Conservation (phyloP, 805 yeast species). For the Teunomyces kruisii region DNA sequence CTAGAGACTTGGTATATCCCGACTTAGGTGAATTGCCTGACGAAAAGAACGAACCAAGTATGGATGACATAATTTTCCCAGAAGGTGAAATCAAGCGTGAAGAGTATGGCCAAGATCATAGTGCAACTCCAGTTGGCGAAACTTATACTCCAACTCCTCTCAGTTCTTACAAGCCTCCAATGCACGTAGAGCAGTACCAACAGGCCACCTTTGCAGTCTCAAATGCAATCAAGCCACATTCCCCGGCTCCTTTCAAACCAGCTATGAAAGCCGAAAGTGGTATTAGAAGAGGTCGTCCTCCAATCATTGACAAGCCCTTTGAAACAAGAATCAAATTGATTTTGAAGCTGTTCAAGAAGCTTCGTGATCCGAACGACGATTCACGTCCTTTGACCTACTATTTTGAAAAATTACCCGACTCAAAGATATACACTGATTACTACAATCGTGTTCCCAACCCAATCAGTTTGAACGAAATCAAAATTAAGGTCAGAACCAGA, state of each 20-base stretch:
- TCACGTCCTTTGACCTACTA: conserved; percentile 53
- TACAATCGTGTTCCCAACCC: conserved; percentile 57
- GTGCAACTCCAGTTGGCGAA: conserved; percentile 5
- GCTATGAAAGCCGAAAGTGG: conserved; percentile 37
- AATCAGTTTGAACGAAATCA: conserved; percentile 67
- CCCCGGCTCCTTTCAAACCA: conserved; percentile 7
- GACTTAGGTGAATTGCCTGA: conserved; percentile 71
- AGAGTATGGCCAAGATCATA: not conserved
- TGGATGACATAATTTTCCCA: conserved; percentile 11
- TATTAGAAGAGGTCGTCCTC: conserved; percentile 84
- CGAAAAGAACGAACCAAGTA: conserved; percentile 20
- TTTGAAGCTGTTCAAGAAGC: conserved; percentile 75
- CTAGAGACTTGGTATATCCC: conserved; percentile 49
- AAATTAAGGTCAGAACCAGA: conserved; percentile 81
- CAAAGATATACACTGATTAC: conserved; percentile 52
- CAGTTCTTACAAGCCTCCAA: conserved; percentile 3
- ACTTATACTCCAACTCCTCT: conserved; percentile 5
- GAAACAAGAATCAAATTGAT: conserved; percentile 90
- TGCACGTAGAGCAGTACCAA: conserved; percentile 1
- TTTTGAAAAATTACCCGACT: conserved; percentile 83
- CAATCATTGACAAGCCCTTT: conserved; percentile 85
- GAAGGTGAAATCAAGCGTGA: conserved; percentile 7
- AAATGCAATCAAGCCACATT: not conserved
- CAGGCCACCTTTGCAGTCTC: not conserved
- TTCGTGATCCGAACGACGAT: conserved; percentile 50